Conservation (phyloP, 2,329 filamentous ascomycete genomes). For the Laburnicola sp. region DNA sequence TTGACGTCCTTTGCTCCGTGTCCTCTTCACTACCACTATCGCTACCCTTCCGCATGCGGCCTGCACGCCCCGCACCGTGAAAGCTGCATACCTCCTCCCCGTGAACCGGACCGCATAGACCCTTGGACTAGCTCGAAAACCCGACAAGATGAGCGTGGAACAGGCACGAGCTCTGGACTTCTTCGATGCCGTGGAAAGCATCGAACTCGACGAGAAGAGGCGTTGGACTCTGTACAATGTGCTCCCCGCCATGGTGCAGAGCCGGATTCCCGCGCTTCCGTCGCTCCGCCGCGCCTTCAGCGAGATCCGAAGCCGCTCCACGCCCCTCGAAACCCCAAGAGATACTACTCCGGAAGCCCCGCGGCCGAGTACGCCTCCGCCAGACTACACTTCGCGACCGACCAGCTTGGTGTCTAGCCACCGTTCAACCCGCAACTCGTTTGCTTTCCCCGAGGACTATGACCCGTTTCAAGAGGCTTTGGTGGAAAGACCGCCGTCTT, state of each 20-base stretch:
- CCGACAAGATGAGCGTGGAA: constrained; percentile 1
- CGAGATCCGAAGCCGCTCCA: constrained; percentile 26
- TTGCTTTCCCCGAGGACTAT: constrained; percentile 24
- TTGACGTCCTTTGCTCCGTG: not conserved
- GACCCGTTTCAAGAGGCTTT: constrained; percentile 28
- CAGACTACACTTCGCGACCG: constrained; percentile 36
- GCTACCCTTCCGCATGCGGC: constrained; percentile 3
- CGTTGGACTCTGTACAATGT: constrained; percentile 58
- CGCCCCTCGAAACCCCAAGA: constrained; percentile 21
- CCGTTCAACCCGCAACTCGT: constrained; percentile 17
- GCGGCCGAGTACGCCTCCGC: constrained; percentile 43
- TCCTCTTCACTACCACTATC: not conserved
- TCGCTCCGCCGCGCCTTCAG: constrained; percentile 49
- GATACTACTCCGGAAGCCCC: constrained; percentile 21
- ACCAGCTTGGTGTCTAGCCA: constrained; percentile 20
- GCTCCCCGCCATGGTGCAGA: constrained; percentile 58
- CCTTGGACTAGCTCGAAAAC: not conserved
- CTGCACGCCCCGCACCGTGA: not conserved
- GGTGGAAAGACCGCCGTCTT: constrained; percentile 31
- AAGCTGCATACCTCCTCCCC: not conserved
- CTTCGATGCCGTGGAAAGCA: constrained; percentile 6
- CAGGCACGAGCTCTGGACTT: constrained; percentile 12
- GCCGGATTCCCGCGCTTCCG: constrained; percentile 55
- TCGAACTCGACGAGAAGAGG: constrained; percentile 18
- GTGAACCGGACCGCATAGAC: not conserved